phyloP scores from a whole-genome alignment of 352 stramenopile species.

The Globisporangium solare region DNA sequence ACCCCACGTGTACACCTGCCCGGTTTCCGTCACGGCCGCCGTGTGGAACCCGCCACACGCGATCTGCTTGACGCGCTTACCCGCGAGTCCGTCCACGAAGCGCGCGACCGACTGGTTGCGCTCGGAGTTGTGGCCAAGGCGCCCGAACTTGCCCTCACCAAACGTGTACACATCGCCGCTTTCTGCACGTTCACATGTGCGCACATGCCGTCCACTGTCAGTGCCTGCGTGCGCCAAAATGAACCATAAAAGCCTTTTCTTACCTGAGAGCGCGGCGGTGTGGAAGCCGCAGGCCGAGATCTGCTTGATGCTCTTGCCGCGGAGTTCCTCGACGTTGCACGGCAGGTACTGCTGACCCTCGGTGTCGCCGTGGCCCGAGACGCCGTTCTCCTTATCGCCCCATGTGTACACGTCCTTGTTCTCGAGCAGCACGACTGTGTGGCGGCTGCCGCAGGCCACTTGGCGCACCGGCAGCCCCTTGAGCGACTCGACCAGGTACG shows the following conservation, averaged over 20 bases:
- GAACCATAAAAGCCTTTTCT: neutral
- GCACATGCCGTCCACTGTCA: neutral
- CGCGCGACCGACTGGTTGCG: conserved; percentile 72
- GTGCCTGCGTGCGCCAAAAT: neutral
- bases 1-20: conserved; percentile 87
- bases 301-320: conserved; percentile 83
- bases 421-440: conserved; percentile 91
- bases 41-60: conserved; percentile 87
- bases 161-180: conserved; percentile 93
- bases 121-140: conserved; percentile 81
- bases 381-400: conserved; percentile 96
- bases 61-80: conserved; percentile 84
- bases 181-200: conserved; percentile 29
- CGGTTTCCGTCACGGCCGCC: conserved; percentile 77
- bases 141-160: conserved; percentile 89
- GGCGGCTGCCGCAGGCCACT: conserved; percentile 92
- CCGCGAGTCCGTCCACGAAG: conserved; percentile 61
- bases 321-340: conserved; percentile 86
- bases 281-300: conserved; percentile 88
- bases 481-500: conserved; percentile 92
- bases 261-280: conserved; percentile 71
- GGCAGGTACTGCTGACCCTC: conserved; percentile 95
- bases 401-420: conserved; percentile 91
- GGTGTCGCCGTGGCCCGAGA: conserved; percentile 92
- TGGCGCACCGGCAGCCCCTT: conserved; percentile 87